Base-by-base conservation (phyloP, 2,329 filamentous ascomycete species). In the Onygenales sp. region DNA sequence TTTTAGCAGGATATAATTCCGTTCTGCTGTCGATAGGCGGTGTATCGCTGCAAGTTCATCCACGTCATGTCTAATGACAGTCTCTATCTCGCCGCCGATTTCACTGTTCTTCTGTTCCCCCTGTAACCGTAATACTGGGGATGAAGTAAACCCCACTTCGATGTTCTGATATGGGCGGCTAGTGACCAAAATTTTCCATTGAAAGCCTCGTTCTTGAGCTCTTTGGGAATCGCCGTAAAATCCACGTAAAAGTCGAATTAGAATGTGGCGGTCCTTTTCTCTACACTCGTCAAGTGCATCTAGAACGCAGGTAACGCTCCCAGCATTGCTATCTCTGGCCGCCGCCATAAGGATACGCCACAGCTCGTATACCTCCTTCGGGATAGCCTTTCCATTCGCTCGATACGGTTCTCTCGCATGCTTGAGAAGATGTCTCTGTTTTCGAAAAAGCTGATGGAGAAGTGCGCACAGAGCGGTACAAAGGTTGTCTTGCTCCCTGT, bases 381-480 rank as follows among this genome's bases (percentile, higher is more conserved):
- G 51, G 21, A 66, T 50, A 3, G 51, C 60, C 0, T 56, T 8
- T 8, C 59, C 59, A 43, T 62, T 62, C 4, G 54, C 61, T n/a
- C 60, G 40, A 46, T 51, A 62, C 1, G 56, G 13, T n/a, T 3
- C 9, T 39, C 3, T 39, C 13, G 36, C 36, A 51, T 64, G 54
- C 10, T 13, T 37, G 9, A 72, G 45, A 0, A 71, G 59, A n/a
- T 57, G 3, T 10, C 60, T 59, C 37, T 58, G 55, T 8, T 59
- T 39, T 6, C 32, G 49, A 50, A 71, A 70, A 0, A 73, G 57
- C 49, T 74, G 68, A 58, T 72, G 67, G 0, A 73, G 60, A 11
- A 72, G 31, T 6, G 67, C 64, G 42, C 64, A 71, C 0, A 74
- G 44, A 3, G 67, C 69, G 5, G 21, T 59, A 7, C 54, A 42